phyloP scores from a whole-genome alignment of 2,329 filamentous ascomycete genomes.

The Sarocladium brachiariae region DNA sequence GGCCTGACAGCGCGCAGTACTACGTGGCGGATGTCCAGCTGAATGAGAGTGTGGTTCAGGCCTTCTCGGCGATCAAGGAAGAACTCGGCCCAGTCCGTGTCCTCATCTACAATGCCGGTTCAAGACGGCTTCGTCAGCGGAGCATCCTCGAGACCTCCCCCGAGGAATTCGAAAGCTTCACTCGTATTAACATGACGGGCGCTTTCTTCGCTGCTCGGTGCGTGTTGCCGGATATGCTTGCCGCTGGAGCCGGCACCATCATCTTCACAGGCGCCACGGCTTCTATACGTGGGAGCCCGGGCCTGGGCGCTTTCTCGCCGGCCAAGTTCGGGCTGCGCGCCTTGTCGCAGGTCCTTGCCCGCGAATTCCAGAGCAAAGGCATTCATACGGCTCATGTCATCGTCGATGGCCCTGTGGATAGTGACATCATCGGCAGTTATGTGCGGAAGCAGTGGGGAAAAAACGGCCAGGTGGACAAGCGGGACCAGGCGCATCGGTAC shows the following conservation, averaged over 20 bases:
- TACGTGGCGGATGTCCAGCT: background rate
- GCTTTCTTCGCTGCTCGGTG: background rate
- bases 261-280: slow-evolving; percentile 87
- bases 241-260: slow-evolving; percentile 39
- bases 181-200: background rate
- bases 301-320: slow-evolving; percentile 64
- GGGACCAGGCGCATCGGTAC: slow-evolving; percentile 42
- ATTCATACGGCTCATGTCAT: slow-evolving; percentile 79
- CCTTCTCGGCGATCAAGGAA: background rate
- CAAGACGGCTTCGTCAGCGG: background rate
- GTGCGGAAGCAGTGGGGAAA: background rate
- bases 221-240: background rate
- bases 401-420: slow-evolving; percentile 80
- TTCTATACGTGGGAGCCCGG: slow-evolving; percentile 63
- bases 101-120: background rate
- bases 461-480: slow-evolving; percentile 23
- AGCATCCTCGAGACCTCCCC: background rate
- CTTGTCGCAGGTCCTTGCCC: slow-evolving; percentile 65
- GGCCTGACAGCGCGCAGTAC: background rate
- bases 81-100: background rate
- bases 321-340: slow-evolving; percentile 76
- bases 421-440: slow-evolving; percentile 36
- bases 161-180: background rate
- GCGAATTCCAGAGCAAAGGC: slow-evolving; percentile 78
- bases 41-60: background rate